Evolutionary conservation across 2,329 filamentous ascomycete species (phyloP), one percentile per base, ranked within the genome.

Genomic region (Diplodia corticola): DNA sequence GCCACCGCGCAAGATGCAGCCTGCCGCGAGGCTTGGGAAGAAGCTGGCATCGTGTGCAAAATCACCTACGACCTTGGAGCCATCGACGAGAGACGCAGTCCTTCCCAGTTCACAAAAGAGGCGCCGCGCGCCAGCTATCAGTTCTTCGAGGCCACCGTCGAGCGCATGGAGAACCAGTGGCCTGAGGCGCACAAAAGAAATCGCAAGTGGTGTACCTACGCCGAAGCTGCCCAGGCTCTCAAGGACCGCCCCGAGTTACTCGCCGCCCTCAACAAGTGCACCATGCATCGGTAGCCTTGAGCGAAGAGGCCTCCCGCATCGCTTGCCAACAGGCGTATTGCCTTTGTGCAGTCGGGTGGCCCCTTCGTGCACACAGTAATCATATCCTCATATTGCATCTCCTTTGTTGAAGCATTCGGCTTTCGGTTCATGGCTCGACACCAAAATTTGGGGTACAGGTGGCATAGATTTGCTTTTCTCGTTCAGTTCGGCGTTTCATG

Each of bases 21-120:
- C 59, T 90, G 83, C 83, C 84, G 95, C 71, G 95, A 99, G 80
- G 95, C 95, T 68, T 98, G 95, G 95, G 95, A 98, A 82, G 95
- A 98, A 81, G 95, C 93, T 49, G 95, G 95, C 73, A 96, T 98
- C 74, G 84, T 91, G 73, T 91, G 94, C 79, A 89, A 87, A 67
- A 89, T 97, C 78, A 89, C 90, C 73, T 90, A 89, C 76, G 92
- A 97, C 78, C 85, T 99, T 60, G 93, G 93, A 69, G 86, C 90
- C 70, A 96, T 99, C 72, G 82, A 89, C 64, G 95, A 99, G 80
- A 91, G 88, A 77, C 88, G 93, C 67, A 86, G 81, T 55, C 76
- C 81, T 28, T 77, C 80, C 24, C 79, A 85, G 69, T 75, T 86
- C 69, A 83, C 83, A 30, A 73, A 79, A n/a, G 77, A 82, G 59